These are phyloP conservation scores for Cinchona pubescens DNA, from an alignment of 257 asterid genomes.

Conservation along the genomic window DNA sequence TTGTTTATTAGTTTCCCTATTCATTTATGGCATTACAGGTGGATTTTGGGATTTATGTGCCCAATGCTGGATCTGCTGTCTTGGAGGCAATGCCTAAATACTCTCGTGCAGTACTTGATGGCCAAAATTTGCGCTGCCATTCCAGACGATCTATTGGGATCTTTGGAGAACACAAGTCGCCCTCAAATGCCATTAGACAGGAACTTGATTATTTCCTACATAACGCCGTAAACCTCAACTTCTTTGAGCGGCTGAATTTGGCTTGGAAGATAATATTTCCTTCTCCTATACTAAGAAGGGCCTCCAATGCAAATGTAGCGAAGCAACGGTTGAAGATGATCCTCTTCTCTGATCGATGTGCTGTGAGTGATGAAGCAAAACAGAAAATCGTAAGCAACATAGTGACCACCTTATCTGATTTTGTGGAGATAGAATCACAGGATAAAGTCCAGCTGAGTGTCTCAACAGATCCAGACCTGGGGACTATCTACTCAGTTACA, in stretches of 20 bases:
- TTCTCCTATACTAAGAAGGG: conserved; percentile 52
- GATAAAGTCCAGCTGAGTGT: conserved; percentile 88
- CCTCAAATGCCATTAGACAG: conserved; percentile 52
- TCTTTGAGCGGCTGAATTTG: conserved; percentile 73
- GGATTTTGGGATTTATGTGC: conserved; percentile 51
- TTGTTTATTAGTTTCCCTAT: conserved; percentile 1
- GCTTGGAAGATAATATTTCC: conserved; percentile 98
- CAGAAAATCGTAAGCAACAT: conserved; percentile 83
- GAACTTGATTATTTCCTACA: conserved; percentile 75
- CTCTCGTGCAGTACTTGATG: conserved; percentile 39
- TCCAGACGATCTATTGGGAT: conserved; percentile 54
- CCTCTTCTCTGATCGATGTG: conserved; percentile 90
- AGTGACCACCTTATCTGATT: conserved; percentile 71
- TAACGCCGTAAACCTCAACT: conserved; percentile 64
- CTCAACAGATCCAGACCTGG: conserved; percentile 80
- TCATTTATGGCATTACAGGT: conserved; percentile 39
- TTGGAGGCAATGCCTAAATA: conserved; percentile 35
- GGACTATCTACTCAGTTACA: conserved; percentile 81
- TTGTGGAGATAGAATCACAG: conserved; percentile 91
- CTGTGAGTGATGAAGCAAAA: conserved; percentile 92
- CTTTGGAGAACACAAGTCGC: conserved; percentile 49
- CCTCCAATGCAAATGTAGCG: conserved; percentile 85
- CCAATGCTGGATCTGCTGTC: conserved; percentile 43
- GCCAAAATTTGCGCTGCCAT: conserved; percentile 48
- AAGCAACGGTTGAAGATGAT: conserved; percentile 90